phyloP scores from a whole-genome alignment of 106 monocot species.

The Dioscorea alata region DNA sequence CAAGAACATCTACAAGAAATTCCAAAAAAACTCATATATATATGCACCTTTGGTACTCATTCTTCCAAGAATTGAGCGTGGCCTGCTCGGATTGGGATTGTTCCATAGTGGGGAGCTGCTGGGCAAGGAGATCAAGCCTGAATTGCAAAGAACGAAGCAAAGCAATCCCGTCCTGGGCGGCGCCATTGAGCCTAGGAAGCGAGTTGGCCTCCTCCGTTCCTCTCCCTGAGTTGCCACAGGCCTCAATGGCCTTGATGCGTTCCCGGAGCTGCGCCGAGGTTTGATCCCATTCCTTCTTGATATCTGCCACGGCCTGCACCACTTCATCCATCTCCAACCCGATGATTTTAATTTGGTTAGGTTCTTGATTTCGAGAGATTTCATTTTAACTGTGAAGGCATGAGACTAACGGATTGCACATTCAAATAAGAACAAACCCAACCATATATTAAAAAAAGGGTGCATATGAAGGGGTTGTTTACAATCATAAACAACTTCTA shows the following conservation, averaged over 20 bases:
- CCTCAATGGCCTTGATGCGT: conserved; percentile 39
- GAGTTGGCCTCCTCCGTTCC: conserved; percentile 66
- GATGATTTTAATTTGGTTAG: no score
- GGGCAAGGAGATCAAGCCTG: conserved; percentile 61
- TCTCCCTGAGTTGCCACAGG: conserved; percentile 60
- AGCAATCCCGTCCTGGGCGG: conserved; percentile 63
- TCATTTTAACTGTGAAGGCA: no score
- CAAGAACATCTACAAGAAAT: background rate
- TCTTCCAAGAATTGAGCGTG: conserved; percentile 60
- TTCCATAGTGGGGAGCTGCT: conserved; percentile 71
- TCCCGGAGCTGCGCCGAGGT: conserved; percentile 25
- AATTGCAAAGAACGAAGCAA: conserved; percentile 73
- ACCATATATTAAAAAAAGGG: no score
- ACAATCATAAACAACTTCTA: no score
- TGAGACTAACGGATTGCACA: no score
- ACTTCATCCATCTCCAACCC: conserved; percentile 58
- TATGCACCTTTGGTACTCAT: conserved; percentile 56
- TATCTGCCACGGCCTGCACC: conserved; percentile 36
- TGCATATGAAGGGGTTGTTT: no score
- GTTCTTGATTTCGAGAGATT: no score
- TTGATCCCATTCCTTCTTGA: conserved; percentile 57
- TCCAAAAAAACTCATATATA: background rate
- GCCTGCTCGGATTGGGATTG: conserved; percentile 29
- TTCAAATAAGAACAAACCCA: no score
- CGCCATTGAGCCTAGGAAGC: conserved; percentile 74